Evolutionary conservation across 345 rosid species (phyloP).

Genomic region (Ceriops tagal): DNA sequence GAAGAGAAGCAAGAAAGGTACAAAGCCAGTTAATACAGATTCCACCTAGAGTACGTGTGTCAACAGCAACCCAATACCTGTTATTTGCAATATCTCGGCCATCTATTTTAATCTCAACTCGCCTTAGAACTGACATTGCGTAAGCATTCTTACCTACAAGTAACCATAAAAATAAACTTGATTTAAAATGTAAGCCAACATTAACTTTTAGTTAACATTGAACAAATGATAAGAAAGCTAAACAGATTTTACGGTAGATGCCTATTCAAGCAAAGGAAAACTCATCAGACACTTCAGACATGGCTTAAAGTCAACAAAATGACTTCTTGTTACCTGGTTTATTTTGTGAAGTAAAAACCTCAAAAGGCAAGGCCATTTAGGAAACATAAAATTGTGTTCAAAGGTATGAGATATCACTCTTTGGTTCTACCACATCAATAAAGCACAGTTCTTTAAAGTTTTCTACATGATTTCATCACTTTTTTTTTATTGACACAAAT

Average conservation of each 20-base stretch:
- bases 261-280: background rate
- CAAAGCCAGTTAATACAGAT: background rate
- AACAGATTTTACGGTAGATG: conserved; percentile 7
- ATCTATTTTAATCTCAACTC: conserved; percentile 79
- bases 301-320: too few species aligned
- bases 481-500: too few species aligned
- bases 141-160: conserved; percentile 74
- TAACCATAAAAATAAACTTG: background rate
- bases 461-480: too few species aligned
- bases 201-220: too few species aligned
- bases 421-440: too few species aligned
- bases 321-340: background rate
- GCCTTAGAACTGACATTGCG: conserved; percentile 72
- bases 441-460: too few species aligned
- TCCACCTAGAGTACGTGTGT: background rate
- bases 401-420: background rate
- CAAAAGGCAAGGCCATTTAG: background rate
- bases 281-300: too few species aligned
- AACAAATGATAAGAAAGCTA: too few species aligned
- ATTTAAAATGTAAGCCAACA: too few species aligned
- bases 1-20: background rate
- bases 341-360: background rate
- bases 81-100: conserved; percentile 63
- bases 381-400: background rate
- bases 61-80: conserved; percentile 38